Evolutionary conservation across 1,284 basidiomycete species (phyloP).

Genomic region (Melampsora americana): DNA sequence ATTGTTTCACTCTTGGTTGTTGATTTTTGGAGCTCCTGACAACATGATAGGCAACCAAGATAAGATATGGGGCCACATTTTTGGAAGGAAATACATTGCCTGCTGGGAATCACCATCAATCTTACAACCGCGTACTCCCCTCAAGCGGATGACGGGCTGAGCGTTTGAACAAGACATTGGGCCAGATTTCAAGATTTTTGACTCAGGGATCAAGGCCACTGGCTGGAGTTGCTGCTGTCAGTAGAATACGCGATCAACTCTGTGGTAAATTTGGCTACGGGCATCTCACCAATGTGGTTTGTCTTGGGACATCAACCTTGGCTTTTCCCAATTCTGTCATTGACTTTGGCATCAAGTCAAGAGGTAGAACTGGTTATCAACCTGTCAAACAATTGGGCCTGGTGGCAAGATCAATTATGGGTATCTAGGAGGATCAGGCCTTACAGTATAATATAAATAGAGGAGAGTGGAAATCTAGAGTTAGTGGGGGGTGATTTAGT

Average conservation of each 20-base stretch:
- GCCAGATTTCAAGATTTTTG: background rate
- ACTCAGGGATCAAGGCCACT: background rate
- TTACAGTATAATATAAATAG: no score
- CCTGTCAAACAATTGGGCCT: no score
- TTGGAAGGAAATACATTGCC: background rate
- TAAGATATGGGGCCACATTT: slow-evolving; percentile 11
- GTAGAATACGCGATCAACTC: background rate
- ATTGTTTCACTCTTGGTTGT: slow-evolving; percentile 5
- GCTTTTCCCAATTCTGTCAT: background rate
- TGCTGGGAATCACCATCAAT: background rate
- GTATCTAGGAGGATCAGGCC: no score
- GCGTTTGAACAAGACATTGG: slow-evolving; percentile 10
- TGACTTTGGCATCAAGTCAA: no score
- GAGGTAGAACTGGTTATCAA: no score
- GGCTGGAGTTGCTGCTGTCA: background rate
- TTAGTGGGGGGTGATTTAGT: no score
- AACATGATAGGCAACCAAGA: slow-evolving; percentile 6
- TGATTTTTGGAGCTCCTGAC: background rate
- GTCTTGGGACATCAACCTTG: background rate
- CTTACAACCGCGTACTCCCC: background rate
- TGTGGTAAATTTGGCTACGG: slow-evolving; percentile 6
- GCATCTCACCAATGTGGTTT: background rate
- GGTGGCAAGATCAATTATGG: no score
- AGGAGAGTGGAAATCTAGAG: no score
- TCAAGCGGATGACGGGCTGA: slow-evolving; percentile 11